Evolutionary conservation across 208 protist genomes (phyloP).

Genomic region (Leptomonas pyrrhocoris): DNA sequence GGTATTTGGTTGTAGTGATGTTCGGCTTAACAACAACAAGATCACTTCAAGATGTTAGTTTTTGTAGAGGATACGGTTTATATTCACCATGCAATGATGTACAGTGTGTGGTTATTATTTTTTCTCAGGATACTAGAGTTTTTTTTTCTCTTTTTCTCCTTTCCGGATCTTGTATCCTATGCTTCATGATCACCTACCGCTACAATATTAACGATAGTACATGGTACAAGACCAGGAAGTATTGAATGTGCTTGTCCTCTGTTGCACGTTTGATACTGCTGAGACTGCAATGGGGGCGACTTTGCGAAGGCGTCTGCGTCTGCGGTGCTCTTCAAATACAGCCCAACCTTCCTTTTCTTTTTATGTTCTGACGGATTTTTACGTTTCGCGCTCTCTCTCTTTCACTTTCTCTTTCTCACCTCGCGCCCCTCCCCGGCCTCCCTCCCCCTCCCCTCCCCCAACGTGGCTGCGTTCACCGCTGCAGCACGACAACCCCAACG

Average conservation of each 20-base stretch:
- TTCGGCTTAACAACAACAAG: not conserved
- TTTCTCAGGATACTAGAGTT: not conserved
- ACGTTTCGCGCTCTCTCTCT: too few species aligned
- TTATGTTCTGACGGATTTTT: conserved; percentile 1
- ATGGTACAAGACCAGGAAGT: too few species aligned
- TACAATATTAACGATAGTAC: too few species aligned
- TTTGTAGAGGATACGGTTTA: not conserved
- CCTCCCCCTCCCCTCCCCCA: not conserved
- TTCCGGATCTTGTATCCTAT: not conserved
- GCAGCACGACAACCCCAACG: conserved; percentile 30
- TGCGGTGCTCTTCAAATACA: too few species aligned
- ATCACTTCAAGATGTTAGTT: not conserved
- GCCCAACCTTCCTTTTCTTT: not conserved
- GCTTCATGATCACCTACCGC: too few species aligned
- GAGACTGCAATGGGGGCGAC: too few species aligned
- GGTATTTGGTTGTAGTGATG: not conserved
- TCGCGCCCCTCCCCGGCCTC: not conserved
- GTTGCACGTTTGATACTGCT: too few species aligned
- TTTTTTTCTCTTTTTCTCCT: not conserved
- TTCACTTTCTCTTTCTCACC: not conserved
- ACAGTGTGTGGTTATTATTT: not conserved
- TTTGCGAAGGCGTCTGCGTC: too few species aligned
- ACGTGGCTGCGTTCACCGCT: not conserved
- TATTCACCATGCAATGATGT: not conserved
- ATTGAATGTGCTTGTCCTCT: too few species aligned